Percentiles rank a stretch among this genome's conserved stretches.
phyloP scores from a whole-genome alignment of 2,329 filamentous ascomycete species.

The Coleophoma cylindrospora region DNA sequence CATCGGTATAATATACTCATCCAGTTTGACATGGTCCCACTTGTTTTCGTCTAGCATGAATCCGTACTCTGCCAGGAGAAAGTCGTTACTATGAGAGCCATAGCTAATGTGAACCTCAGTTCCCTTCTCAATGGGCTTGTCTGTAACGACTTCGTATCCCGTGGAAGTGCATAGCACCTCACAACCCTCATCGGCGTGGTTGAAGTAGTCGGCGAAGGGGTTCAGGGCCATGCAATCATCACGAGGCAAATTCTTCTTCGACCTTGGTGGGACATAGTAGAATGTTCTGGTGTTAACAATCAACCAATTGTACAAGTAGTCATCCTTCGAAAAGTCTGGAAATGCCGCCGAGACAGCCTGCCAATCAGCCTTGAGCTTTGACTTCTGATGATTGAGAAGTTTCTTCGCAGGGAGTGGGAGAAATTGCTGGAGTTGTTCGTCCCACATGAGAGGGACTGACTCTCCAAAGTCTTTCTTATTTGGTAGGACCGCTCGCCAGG shows the following conservation, averaged over 20 bases:
- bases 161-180: conserved; percentile 42
- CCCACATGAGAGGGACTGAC: conserved; percentile 53
- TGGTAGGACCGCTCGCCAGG: conserved; percentile 68
- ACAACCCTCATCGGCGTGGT: conserved; percentile 46
- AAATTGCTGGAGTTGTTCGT: conserved; percentile 32
- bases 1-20: conserved; percentile 7
- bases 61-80: conserved; percentile 61
- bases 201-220: conserved; percentile 72
- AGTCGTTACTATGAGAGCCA: conserved; percentile 67
- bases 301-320: conserved; percentile 52
- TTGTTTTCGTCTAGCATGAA: conserved; percentile 23
- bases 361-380: conserved; percentile 48
- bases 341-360: conserved; percentile 34
- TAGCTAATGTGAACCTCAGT: conserved; percentile 68
- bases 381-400: conserved; percentile 49
- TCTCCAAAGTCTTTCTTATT: conserved; percentile 51
- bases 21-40: conserved; percentile 11
- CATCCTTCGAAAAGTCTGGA: conserved; percentile 29
- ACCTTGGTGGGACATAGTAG: conserved; percentile 37
- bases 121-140: conserved; percentile 43
- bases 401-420: conserved; percentile 38
- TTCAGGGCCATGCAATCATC: conserved; percentile 64
- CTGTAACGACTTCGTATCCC: conserved; percentile 51
- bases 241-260: conserved; percentile 35
- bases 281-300: conserved; percentile 60